Conservation (phyloP, 2,329 filamentous ascomycete species). For the Cladophialophora yegresii region DNA sequence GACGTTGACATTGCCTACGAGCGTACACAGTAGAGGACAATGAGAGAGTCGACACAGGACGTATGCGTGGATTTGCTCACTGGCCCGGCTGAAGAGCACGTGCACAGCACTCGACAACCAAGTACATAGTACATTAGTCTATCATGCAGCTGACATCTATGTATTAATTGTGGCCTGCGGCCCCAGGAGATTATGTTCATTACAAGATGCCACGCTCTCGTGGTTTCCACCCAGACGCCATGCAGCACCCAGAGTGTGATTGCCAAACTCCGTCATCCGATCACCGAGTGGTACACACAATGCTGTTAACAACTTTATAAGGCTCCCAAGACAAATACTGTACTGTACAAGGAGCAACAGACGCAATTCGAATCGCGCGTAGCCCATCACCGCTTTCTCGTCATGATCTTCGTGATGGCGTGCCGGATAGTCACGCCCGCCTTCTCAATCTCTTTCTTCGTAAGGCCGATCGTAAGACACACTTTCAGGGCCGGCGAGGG, state of each 20-base stretch:
- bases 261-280: background rate
- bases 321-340: background rate
- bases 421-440: slow-evolving; percentile 84
- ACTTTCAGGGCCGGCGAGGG: slow-evolving; percentile 79
- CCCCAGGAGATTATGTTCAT: background rate
- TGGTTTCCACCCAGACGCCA: background rate
- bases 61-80: background rate
- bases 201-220: background rate
- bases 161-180: background rate
- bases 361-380: too few species aligned
- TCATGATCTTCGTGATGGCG: slow-evolving; percentile 90
- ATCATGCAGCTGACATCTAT: background rate
- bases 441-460: slow-evolving; percentile 95
- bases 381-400: slow-evolving; percentile 55
- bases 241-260: background rate
- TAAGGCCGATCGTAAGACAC: slow-evolving; percentile 82
- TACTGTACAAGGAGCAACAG: background rate
- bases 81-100: background rate
- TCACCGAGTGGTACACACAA: too few species aligned
- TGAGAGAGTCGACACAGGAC: too few species aligned
- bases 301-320: slow-evolving; percentile 5
- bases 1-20: background rate
- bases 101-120: background rate
- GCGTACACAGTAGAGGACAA: too few species aligned
- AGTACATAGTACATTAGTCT: background rate